Evolutionary conservation across 2,329 filamentous ascomycete species (phyloP), one percentile per base, ranked within the genome.

Genomic region (Alternaria triticimaculans): DNA sequence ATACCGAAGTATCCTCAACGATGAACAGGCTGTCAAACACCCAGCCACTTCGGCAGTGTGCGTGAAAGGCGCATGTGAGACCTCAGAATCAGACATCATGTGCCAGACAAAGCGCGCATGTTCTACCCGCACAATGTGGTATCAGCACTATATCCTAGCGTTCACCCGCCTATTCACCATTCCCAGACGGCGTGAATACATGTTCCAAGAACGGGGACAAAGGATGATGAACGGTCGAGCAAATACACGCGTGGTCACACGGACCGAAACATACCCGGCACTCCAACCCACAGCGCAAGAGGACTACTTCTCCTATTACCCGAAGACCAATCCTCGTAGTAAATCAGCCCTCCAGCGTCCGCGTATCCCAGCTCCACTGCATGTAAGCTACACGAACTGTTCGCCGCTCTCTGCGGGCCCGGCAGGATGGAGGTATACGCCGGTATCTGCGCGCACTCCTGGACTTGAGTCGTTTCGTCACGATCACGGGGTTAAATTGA

Each of bases 341-440:
- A 14, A 3, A 30, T 12, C 23, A 12, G 21, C 1, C 6, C 30
- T 46, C 7, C 12, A 21, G 6, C 44, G 37, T 14, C 20, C 25
- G 18, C 54, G 15, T 23, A 23, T 46, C 3, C 46, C 46, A 9
- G 10, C 3, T 5, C 46, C 45, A 18, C 20, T 46, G 21, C 25
- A 26, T 18, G 25, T 46, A 6, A 53, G 28, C 14, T 28, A 28
- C 7, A 11, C 12, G 6, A 20, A 51, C 9, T 49, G 20, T 26
- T 33, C 33, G 9, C 46, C 46, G 26, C 21, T 58, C 14, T 10
- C 59, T 6, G 33, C 43, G 5, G 63, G 63, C 14, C 59, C 63
- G 6, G 30, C 55, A 46, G 59, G 33, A 11, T 65, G 62, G 48
- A 48, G 10, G 14, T 65, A 65, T 26, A 65, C 55, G 7, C 55